These are phyloP conservation scores for Zhuliangozyma blackwelliae DNA, from an alignment of 1,139 yeast species.

Conservation along the genomic window DNA sequence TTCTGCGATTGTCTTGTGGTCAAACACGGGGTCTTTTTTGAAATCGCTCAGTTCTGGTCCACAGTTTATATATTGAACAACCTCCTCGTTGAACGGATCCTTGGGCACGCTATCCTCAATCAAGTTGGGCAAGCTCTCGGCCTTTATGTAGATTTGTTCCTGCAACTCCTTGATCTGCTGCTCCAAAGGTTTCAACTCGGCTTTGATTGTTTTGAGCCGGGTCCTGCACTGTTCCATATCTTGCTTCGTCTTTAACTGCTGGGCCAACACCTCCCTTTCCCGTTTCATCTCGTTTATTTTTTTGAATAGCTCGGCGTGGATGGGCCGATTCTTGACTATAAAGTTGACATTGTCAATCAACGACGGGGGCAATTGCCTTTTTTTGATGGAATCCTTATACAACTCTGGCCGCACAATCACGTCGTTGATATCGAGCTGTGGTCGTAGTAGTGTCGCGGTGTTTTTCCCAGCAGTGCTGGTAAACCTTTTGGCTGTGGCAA, in stretches of 20 bases:
- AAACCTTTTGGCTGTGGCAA: conserved; percentile 3
- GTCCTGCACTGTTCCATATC: conserved; percentile 10
- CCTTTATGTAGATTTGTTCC: conserved; percentile 27
- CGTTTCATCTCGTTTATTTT: conserved; percentile 25
- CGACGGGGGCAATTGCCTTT: conserved; percentile 37
- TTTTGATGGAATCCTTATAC: conserved; percentile 42
- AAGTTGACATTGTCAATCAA: conserved; percentile 27
- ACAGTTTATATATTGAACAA: conserved; percentile 50
- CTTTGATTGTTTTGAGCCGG: conserved; percentile 33
- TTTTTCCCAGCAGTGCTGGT: conserved; percentile 8
- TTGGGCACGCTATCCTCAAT: conserved; percentile 49
- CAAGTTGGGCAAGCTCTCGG: conserved; percentile 66
- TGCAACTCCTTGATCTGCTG: conserved; percentile 21
- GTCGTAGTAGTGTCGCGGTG: conserved; percentile 11
- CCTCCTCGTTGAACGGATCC: conserved; percentile 34
- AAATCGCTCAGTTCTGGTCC: conserved; percentile 20
- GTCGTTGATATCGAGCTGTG: conserved; percentile 39
- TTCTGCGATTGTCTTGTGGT: conserved; percentile 68
- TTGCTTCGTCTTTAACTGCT: conserved; percentile 14
- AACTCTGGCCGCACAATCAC: conserved; percentile 35
- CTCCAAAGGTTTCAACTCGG: conserved; percentile 31
- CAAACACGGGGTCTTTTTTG: conserved; percentile 25
- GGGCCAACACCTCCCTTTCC: conserved; percentile 26
- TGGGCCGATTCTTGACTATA: conserved; percentile 22
- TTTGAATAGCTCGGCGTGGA: conserved; percentile 18